phyloP scores from a whole-genome alignment of 805 yeast species.

The Hagleromyces aurorensis region DNA sequence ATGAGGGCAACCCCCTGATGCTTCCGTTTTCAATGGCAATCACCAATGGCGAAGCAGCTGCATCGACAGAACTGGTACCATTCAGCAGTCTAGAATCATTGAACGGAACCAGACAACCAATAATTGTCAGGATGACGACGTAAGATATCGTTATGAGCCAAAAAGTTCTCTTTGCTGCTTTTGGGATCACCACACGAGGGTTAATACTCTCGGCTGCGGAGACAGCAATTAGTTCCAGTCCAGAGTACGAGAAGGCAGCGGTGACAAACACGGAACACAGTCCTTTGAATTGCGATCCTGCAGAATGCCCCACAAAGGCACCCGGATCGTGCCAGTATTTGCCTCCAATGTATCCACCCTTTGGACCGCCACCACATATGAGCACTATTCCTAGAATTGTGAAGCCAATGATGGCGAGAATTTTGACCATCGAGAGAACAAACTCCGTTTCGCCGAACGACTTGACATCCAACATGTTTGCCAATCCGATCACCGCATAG shows the following conservation, averaged over 20 bases:
- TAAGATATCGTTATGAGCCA: conserved; percentile 75
- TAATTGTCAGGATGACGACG: conserved; percentile 46
- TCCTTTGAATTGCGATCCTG: conserved; percentile 43
- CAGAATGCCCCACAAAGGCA: conserved; percentile 36
- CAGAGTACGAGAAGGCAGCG: conserved; percentile 72
- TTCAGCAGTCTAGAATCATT: conserved; percentile 42
- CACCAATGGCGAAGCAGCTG: conserved; percentile 66
- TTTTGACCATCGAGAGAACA: conserved; percentile 39
- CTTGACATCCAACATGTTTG: conserved; percentile 46
- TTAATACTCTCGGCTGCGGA: conserved; percentile 72
- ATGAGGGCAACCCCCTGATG: conserved; percentile 56
- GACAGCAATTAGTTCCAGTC: conserved; percentile 65
- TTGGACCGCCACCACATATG: conserved; percentile 48
- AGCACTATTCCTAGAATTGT: conserved; percentile 40
- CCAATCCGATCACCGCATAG: conserved; percentile 38
- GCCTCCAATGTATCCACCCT: conserved; percentile 41
- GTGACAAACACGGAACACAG: conserved; percentile 65
- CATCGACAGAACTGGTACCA: conserved; percentile 43
- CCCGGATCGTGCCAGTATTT: conserved; percentile 50
- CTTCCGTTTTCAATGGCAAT: conserved; percentile 63
- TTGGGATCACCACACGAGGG: conserved; percentile 60
- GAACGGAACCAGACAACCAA: conserved; percentile 63
- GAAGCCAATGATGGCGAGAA: conserved; percentile 41
- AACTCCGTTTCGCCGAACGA: conserved; percentile 54
- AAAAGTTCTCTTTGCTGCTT: conserved; percentile 73